Percentiles rank a stretch among this genome's conserved stretches.
These are phyloP conservation scores for Aspergillus versicolor DNA, from an alignment of 2,329 filamentous ascomycete genomes.

Conservation along the genomic window DNA sequence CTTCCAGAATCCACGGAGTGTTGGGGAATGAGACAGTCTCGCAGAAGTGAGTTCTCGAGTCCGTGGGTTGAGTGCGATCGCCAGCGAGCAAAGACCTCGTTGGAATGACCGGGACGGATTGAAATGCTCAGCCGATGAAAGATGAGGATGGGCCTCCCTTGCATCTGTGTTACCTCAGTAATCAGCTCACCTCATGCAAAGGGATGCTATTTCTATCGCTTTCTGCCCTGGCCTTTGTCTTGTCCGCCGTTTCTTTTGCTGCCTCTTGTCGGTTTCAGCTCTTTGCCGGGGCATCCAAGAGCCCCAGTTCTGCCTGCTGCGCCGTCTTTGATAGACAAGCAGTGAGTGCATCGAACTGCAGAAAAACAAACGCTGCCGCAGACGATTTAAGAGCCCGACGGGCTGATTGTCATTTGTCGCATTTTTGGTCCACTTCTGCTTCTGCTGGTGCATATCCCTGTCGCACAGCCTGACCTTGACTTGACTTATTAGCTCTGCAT, in stretches of 20 bases:
- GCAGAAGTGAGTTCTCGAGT: background rate
- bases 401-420: background rate
- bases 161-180: conserved; percentile 1
- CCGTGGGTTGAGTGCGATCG: background rate
- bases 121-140: background rate
- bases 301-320: no score
- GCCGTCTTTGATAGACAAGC: background rate
- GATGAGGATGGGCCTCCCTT: conserved; percentile 2
- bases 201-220: background rate
- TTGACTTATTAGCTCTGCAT: background rate
- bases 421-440: conserved; percentile 8
- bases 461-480: conserved; percentile 2
- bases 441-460: background rate
- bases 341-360: background rate
- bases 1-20: background rate
- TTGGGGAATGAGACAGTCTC: no score
- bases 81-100: background rate
- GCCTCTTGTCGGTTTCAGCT: no score
- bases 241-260: no score
- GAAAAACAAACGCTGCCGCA: conserved; percentile 4
- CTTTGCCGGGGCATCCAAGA: no score
- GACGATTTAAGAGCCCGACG: background rate
- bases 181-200: background rate
- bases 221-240: background rate
- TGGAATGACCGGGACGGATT: background rate